These are phyloP conservation scores for Plectosphaerella sp. DNA, from an alignment of 2,329 filamentous ascomycete genomes.

Conservation along the genomic window DNA sequence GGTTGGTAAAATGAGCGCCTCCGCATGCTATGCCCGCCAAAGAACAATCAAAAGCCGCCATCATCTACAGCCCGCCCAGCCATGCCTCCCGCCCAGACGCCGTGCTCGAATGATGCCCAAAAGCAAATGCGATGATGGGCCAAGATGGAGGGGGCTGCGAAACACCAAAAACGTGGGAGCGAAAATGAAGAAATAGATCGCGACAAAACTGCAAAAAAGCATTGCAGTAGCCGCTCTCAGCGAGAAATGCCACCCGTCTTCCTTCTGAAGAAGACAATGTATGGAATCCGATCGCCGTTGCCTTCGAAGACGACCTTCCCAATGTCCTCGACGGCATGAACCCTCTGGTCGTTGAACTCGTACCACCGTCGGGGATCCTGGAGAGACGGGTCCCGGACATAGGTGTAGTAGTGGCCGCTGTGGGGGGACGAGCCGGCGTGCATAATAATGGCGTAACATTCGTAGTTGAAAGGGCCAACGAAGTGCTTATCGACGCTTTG, in stretches of 20 bases:
- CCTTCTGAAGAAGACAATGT: slow-evolving; percentile 40
- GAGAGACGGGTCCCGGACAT: slow-evolving; percentile 54
- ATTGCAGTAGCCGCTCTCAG: too few species aligned
- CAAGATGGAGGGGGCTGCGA: too few species aligned
- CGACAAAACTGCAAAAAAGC: too few species aligned
- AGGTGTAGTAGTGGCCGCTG: slow-evolving; percentile 76
- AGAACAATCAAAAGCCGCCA: too few species aligned
- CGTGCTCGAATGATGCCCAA: too few species aligned
- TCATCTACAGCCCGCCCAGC: too few species aligned
- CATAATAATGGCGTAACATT: slow-evolving; percentile 80
- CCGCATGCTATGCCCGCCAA: too few species aligned
- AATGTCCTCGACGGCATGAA: slow-evolving; percentile 11
- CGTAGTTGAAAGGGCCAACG: slow-evolving; percentile 64
- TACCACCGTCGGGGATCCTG: slow-evolving; percentile 42
- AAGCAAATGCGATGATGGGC: too few species aligned
- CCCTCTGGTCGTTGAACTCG: slow-evolving; percentile 40
- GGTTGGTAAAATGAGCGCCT: too few species aligned
- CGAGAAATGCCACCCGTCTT: slow-evolving; percentile 16
- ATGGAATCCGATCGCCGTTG: slow-evolving; percentile 35
- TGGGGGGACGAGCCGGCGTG: slow-evolving; percentile 66
- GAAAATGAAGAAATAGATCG: too few species aligned
- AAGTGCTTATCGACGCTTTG: slow-evolving; percentile 30
- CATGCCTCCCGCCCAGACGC: too few species aligned
- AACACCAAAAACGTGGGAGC: too few species aligned
- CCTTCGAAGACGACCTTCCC: slow-evolving; percentile 21